Evolutionary conservation across 331 rosid species (phyloP).

Genomic region (Pyracantha coccinea): DNA sequence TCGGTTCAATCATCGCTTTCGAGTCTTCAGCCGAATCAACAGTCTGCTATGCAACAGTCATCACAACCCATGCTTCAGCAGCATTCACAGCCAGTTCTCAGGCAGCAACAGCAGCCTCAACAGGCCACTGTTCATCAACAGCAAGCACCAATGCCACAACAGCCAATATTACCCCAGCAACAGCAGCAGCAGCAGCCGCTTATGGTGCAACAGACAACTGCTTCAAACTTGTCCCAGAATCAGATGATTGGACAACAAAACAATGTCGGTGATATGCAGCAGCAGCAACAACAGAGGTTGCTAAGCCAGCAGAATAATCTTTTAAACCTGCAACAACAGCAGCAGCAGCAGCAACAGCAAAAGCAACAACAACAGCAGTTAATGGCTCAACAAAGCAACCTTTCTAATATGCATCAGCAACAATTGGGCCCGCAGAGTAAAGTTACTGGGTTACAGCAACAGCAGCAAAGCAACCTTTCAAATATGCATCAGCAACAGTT

Average conservation of each 20-base stretch:
- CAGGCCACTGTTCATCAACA: constrained; percentile 64
- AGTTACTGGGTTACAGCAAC: constrained; percentile 62
- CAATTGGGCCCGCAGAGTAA: constrained; percentile 66
- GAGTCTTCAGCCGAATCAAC: constrained; percentile 70
- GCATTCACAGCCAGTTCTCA: constrained; percentile 66
- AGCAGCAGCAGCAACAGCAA: constrained; percentile 40
- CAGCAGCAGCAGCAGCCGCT: constrained; percentile 63
- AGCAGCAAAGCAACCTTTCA: constrained; percentile 62
- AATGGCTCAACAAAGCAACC: constrained; percentile 70
- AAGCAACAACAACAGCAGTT: constrained; percentile 31
- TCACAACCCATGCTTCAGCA: constrained; percentile 79
- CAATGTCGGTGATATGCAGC: constrained; percentile 80
- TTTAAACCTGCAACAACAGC: constrained; percentile 67
- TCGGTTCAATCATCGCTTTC: constrained; percentile 62
- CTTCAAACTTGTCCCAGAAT: constrained; percentile 61
- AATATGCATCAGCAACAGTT: constrained; percentile 80
- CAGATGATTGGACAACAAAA: constrained; percentile 61
- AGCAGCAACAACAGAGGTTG: constrained; percentile 67
- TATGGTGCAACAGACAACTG: constrained; percentile 65
- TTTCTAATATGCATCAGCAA: constrained; percentile 71
- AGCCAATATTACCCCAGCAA: constrained; percentile 54
- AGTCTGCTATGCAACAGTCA: constrained; percentile 61
- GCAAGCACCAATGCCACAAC: constrained; percentile 60
- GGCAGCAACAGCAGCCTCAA: constrained; percentile 77
- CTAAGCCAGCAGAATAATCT: constrained; percentile 71